phyloP scores from a whole-genome alignment of 2,329 filamentous ascomycete species.

The Juglanconis oblonga region DNA sequence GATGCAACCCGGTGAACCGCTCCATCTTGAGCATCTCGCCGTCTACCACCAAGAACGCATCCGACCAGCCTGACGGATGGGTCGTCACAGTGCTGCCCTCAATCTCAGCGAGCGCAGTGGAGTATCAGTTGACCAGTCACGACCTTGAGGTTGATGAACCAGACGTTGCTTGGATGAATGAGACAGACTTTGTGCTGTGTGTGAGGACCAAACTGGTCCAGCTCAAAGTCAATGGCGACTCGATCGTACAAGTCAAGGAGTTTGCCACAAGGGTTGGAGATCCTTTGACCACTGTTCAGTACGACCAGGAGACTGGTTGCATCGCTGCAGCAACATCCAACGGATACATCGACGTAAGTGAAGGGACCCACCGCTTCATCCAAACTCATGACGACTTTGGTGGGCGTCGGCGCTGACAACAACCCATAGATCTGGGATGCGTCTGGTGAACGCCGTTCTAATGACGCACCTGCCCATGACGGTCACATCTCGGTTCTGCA shows the following conservation, averaged over 20 bases:
- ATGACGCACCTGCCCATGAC: slow-evolving; percentile 50
- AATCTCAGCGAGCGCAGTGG: slow-evolving; percentile 39
- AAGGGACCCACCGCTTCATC: background rate
- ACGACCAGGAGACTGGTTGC: slow-evolving; percentile 49
- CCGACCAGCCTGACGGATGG: slow-evolving; percentile 33
- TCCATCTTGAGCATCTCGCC: slow-evolving; percentile 58
- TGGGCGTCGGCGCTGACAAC: background rate
- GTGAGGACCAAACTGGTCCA: slow-evolving; percentile 53
- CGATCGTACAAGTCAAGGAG: slow-evolving; percentile 44
- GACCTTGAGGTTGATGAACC: slow-evolving; percentile 49
- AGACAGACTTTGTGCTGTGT: slow-evolving; percentile 56
- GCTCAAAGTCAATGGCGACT: slow-evolving; percentile 44
- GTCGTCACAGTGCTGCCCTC: slow-evolving; percentile 55
- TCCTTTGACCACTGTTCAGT: slow-evolving; percentile 53
- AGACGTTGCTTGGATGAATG: slow-evolving; percentile 59
- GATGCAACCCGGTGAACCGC: slow-evolving; percentile 56
- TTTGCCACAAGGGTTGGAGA: slow-evolving; percentile 54
- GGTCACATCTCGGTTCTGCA: slow-evolving; percentile 55
- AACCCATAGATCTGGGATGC: slow-evolving; percentile 51
- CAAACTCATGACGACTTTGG: background rate
- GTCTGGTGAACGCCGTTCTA: slow-evolving; percentile 50
- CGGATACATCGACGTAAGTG: slow-evolving; percentile 59
- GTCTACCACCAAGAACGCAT: slow-evolving; percentile 47
- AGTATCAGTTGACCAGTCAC: slow-evolving; percentile 47
- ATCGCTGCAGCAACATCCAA: slow-evolving; percentile 58